phyloP scores from a whole-genome alignment of 257 asterid genomes.

The Ilex aquifolium region DNA sequence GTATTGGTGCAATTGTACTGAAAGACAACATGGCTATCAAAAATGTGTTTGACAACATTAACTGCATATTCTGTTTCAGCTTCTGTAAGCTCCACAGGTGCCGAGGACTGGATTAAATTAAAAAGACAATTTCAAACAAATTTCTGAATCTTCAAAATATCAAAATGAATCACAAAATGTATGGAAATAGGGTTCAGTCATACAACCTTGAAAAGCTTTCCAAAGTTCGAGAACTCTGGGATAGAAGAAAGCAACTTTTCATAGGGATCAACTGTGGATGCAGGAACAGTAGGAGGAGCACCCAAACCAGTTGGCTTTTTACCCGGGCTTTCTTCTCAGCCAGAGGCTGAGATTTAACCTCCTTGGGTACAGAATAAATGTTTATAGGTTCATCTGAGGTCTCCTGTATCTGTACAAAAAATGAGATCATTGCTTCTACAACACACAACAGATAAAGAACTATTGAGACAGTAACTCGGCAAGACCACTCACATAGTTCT shows the following conservation, averaged over 20 bases:
- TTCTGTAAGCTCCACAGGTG: constrained; percentile 97
- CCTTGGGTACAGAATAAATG: constrained; percentile 72
- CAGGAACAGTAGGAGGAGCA: constrained; percentile 72
- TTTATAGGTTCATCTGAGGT: constrained; percentile 88
- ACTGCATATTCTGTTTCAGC: constrained; percentile 99
- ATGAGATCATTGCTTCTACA: constrained; percentile 3
- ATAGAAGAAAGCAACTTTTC: constrained; percentile 69
- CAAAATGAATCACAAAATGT: constrained; percentile 7
- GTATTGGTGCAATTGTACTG: constrained; percentile 99
- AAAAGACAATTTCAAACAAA: constrained; percentile 12
- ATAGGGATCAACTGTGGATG: constrained; percentile 75
- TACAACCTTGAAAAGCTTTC: constrained; percentile 91
- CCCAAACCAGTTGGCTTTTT: constrained; percentile 86
- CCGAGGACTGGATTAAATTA: constrained; percentile 63
- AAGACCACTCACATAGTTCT: constrained; percentile 59
- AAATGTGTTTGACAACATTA: constrained; percentile 93
- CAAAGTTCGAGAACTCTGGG: constrained; percentile 80
- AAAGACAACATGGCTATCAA: constrained; percentile 77
- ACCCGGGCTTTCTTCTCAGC: constrained; percentile 89
- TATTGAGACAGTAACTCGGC: not conserved
- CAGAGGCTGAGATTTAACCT: constrained; percentile 86
- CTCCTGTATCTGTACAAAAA: constrained; percentile 32
- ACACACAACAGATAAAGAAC: constrained; percentile 2
- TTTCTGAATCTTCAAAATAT: constrained; percentile 16
- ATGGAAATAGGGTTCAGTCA: constrained; percentile 6